Conservation (phyloP, 1,284 basidiomycete genomes). For the Stygiomarasmius scandens region DNA sequence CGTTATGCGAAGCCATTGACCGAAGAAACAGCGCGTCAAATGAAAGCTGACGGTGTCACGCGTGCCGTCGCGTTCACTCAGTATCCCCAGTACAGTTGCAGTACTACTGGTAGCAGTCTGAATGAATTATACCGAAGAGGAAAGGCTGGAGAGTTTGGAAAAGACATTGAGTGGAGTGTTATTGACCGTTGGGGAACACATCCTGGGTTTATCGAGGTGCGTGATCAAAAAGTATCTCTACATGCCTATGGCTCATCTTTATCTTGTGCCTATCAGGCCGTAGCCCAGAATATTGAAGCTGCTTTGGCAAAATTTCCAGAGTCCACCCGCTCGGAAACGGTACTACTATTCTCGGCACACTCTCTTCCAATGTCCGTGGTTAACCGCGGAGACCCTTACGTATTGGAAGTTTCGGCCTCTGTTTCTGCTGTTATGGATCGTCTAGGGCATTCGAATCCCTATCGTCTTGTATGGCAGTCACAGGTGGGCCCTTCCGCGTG, state of each 20-base stretch:
- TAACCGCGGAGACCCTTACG: conserved; percentile 97
- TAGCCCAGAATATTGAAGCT: conserved; percentile 86
- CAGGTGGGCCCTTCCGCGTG: conserved; percentile 97
- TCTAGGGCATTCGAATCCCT: conserved; percentile 79
- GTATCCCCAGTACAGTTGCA: conserved; percentile 99
- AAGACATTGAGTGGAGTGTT: conserved; percentile 91
- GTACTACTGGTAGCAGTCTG: conserved; percentile 94
- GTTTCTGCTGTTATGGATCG: conserved; percentile 90
- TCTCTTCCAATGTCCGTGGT: conserved; percentile 97
- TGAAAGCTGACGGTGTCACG: conserved; percentile 90
- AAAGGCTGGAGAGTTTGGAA: conserved; percentile 54
- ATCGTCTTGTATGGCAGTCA: conserved; percentile 96
- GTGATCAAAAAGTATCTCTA: conserved; percentile 22
- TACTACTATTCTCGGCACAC: conserved; percentile 96
- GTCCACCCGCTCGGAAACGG: conserved; percentile 71
- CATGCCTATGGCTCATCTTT: conserved; percentile 3
- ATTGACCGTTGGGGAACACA: conserved; percentile 99
- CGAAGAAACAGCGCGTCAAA: conserved; percentile 79
- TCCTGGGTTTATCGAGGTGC: conserved; percentile 88
- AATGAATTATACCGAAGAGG: conserved; percentile 86
- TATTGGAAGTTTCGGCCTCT: conserved; percentile 93
- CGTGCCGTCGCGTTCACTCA: conserved; percentile 97
- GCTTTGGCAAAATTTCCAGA: conserved; percentile 83
- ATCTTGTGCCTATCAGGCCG: conserved; percentile 57
- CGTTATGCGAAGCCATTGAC: conserved; percentile 92